These are phyloP conservation scores for Collybiopsis confluens DNA, from an alignment of 768 basidiomycete species.

Conservation along the genomic window DNA sequence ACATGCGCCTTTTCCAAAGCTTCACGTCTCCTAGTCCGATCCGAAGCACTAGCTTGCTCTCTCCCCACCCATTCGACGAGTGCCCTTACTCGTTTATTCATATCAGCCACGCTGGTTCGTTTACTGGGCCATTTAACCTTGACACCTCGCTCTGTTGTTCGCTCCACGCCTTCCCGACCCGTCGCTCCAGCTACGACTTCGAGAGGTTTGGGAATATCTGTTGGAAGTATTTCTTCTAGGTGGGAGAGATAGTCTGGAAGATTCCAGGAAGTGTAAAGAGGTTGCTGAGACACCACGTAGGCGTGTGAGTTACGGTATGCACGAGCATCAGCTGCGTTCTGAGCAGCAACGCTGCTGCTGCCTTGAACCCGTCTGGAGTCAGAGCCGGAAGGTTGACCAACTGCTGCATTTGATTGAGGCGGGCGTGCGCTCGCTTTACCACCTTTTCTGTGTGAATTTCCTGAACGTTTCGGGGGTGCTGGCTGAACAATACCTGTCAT, in stretches of 20 bases:
- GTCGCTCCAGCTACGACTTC: constrained; percentile 53
- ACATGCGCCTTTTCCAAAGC: constrained; percentile 57
- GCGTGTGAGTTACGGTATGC: constrained; percentile 79
- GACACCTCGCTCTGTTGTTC: constrained; percentile 69
- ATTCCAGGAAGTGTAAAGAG: constrained; percentile 81
- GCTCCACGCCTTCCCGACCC: constrained; percentile 53
- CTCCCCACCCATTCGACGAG: constrained; percentile 93
- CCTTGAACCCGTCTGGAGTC: constrained; percentile 46
- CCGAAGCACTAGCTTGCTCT: constrained; percentile 73
- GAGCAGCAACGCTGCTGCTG: constrained; percentile 30
- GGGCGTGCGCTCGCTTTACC: constrained; percentile 37
- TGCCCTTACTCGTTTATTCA: constrained; percentile 90
- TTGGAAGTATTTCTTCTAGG: constrained; percentile 79
- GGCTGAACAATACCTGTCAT: constrained; percentile 14
- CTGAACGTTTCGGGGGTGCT: constrained; percentile 31
- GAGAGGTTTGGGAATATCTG: constrained; percentile 67
- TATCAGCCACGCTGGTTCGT: constrained; percentile 93
- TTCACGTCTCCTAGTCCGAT: constrained; percentile 64
- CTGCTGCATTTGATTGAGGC: constrained; percentile 23
- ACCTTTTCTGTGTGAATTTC: constrained; percentile 37
- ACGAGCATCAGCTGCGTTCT: constrained; percentile 42
- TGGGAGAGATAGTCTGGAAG: constrained; percentile 92
- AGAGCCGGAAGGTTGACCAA: constrained; percentile 34
- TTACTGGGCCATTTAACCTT: constrained; percentile 93
- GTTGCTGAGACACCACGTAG: constrained; percentile 74